Percentiles rank a stretch among this genome's conserved stretches.
phyloP scores from a whole-genome alignment of 148 eudicot species.

The Dysphania ambrosioides region DNA sequence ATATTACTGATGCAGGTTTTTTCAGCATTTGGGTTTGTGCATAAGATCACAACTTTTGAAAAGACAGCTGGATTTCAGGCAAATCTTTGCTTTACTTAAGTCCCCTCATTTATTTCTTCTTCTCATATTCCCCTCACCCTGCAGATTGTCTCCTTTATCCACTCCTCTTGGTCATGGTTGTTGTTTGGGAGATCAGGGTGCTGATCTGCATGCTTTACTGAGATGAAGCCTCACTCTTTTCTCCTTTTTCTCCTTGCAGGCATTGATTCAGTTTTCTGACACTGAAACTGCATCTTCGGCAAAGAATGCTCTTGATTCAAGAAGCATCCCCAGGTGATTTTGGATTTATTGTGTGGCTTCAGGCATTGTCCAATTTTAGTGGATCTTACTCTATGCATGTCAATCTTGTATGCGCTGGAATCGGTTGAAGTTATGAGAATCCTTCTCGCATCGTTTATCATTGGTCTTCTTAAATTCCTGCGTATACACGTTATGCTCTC shows the following conservation, averaged over 20 bases:
- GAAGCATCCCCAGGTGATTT: slow-evolving; percentile 95
- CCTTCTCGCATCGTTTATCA: slow-evolving; percentile 16
- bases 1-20: slow-evolving; percentile 59
- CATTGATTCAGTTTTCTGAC: slow-evolving; percentile 92
- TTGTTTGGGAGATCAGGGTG: not conserved
- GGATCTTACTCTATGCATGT: slow-evolving; percentile 44
- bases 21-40: slow-evolving; percentile 95
- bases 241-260: slow-evolving; percentile 40
- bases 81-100: slow-evolving; percentile 1
- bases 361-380: slow-evolving; percentile 33
- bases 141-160: not conserved
- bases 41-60: slow-evolving; percentile 96
- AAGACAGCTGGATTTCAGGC: slow-evolving; percentile 99
- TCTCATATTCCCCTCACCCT: not conserved
- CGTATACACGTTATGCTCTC: not conserved
- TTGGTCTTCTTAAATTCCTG: not conserved
- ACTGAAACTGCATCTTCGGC: slow-evolving; percentile 87
- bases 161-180: not conserved
- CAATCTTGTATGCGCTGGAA: slow-evolving; percentile 40
- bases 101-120: not conserved
- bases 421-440: slow-evolving; percentile 26
- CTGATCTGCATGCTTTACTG: not conserved
- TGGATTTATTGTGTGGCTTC: slow-evolving; percentile 38
- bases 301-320: slow-evolving; percentile 90
- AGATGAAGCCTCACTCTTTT: slow-evolving; percentile 14